These are phyloP conservation scores for Ulmus americana DNA, from an alignment of 331 rosid species.

Conservation along the genomic window DNA sequence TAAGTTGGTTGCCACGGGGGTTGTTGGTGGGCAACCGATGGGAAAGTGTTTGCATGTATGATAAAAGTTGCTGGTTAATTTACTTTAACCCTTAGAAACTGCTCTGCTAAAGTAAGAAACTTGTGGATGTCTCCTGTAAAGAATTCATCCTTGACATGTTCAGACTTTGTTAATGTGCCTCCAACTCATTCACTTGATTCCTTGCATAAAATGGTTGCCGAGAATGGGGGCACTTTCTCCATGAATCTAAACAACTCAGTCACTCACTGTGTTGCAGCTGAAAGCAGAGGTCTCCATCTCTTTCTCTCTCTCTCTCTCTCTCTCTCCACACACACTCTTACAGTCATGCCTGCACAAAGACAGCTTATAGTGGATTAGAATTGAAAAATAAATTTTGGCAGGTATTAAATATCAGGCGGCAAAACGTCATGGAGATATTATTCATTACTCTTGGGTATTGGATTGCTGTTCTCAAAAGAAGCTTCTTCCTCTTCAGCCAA, in stretches of 20 bases:
- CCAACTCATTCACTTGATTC: conserved; percentile 64
- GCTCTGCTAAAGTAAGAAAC: neutral
- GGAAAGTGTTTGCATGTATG: neutral
- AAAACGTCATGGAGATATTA: conserved; percentile 65
- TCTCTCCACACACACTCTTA: neutral
- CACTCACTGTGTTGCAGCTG: conserved; percentile 81
- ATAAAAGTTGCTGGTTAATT: neutral
- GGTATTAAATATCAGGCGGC: conserved; percentile 89
- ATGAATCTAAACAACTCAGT: conserved; percentile 85
- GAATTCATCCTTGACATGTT: conserved; percentile 49
- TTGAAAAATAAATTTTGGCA: conserved; percentile 30
- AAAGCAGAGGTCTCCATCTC: conserved; percentile 70
- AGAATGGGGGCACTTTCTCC: conserved; percentile 91
- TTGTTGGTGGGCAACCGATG: neutral
- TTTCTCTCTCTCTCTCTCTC: conserved; percentile 32
- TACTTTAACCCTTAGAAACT: neutral
- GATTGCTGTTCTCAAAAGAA: conserved; percentile 65
- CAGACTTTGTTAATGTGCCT: conserved; percentile 86
- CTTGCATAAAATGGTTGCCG: conserved; percentile 74
- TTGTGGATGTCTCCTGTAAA: conserved; percentile 6
- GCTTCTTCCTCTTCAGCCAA: conserved; percentile 63
- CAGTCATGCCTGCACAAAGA: neutral
- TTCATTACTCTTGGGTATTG: conserved; percentile 71
- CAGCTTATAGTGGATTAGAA: conserved; percentile 14
- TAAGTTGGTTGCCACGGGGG: neutral